A percentile compares a stretch with the other conserved stretches of the same genome.
Evolutionary conservation across 108 stramenopile genomes (phyloP).

Genomic region (Cylindrotheca closterium): DNA sequence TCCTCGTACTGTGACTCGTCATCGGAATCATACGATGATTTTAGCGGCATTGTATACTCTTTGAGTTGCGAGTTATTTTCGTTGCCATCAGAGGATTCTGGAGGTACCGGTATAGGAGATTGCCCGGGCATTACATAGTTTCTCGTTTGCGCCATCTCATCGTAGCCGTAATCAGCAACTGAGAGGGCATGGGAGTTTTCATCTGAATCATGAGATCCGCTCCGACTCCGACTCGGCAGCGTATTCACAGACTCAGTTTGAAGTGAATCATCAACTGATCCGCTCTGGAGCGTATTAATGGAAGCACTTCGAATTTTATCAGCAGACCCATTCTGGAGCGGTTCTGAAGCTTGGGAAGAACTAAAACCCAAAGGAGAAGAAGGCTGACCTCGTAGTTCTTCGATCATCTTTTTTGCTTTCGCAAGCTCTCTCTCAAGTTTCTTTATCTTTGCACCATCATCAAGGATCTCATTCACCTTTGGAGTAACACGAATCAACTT

Average conservation of each 20-base stretch:
- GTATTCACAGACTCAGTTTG: too few relatives aligned
- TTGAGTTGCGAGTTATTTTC: background rate
- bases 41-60: background rate
- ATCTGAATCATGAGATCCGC: too few relatives aligned
- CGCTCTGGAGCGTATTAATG: background rate
- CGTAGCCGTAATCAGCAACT: background rate
- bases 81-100: background rate
- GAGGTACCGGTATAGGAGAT: slow-evolving; percentile 6
- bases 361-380: too few relatives aligned
- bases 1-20: background rate
- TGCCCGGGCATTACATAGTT: slow-evolving; percentile 12
- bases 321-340: background rate
- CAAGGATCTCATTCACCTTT: slow-evolving; percentile 74
- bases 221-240: too few relatives aligned
- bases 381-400: too few relatives aligned
- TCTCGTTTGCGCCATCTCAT: background rate
- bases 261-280: too few relatives aligned
- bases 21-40: background rate
- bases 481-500: slow-evolving; percentile 82
- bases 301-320: background rate
- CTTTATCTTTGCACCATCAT: slow-evolving; percentile 73
- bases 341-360: background rate
- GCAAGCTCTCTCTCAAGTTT: slow-evolving; percentile 73
- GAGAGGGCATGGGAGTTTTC: too few relatives aligned
- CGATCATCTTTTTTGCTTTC: slow-evolving; percentile 47